Base-by-base conservation (phyloP, 1,284 basidiomycete genomes). In the Moesziomyces sp. region DNA sequence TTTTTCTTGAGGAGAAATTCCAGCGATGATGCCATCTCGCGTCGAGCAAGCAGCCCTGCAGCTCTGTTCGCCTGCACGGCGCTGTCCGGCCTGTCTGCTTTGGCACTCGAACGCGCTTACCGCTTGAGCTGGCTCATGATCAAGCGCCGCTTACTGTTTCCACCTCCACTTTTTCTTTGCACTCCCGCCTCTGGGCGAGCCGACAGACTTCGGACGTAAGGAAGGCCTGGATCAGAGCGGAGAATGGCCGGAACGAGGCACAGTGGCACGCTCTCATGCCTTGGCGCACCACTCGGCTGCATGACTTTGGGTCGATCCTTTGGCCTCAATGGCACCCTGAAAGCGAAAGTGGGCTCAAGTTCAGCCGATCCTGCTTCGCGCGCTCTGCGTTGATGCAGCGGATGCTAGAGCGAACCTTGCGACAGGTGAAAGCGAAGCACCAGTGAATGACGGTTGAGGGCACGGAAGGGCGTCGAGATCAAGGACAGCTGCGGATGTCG, bases 11-110 rank as follows among this genome's bases (percentile, higher is more conserved):
- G 3, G 38, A 16, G 18, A 18, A 40, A 40, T 33, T 33, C 30
- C 30, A 21, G 21, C 16, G 40, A 52, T 52, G 50, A 52, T 43
- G 49, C 21, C 49, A 51, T 21, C 16, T 21, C 26, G 49, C 49
- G 23, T 51, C 49, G 38, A 33, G 30, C 30, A 33, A 8, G 28
- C 28, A 28, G 9, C 28, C 9, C 28, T 28, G 28, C 28, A 28
- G 6, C 8, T 7, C 35, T 35, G 35, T 11, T 11, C 9, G 35
- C 35, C 1, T 35, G 35, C 14, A 28, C 9, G 28, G 6, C 28
- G 28, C 28, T 28, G 9, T 9, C 9, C 3, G 28, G 28, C 28
- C 50, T 52, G 42, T 52, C 50, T 38, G 50, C 24, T 30, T 52
- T 19, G 30, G 50, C 40, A 44, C 8, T 16, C 11, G 8, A 13